These are phyloP conservation scores for Dionaea muscipula DNA, from an alignment of 179 eudicot genomes.

Conservation along the genomic window DNA sequence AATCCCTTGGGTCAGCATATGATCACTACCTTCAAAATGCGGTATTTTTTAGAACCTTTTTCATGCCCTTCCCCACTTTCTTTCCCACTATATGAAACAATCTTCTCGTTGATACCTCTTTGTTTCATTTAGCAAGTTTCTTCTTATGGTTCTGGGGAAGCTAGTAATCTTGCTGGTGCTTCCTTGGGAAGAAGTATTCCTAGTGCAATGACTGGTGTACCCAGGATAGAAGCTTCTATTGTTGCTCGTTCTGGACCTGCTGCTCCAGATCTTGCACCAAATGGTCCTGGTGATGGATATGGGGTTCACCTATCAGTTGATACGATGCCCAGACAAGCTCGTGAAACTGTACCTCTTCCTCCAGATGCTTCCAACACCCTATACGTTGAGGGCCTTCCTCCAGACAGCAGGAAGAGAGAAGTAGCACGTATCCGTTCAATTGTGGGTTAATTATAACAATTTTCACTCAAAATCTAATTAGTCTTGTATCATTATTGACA, in stretches of 20 bases:
- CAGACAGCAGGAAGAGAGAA: slow-evolving; percentile 60
- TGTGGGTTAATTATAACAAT: background rate
- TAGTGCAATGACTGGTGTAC: too few relatives aligned
- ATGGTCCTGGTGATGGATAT: slow-evolving; percentile 29
- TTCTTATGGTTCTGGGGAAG: too few relatives aligned
- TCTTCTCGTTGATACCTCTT: too few relatives aligned
- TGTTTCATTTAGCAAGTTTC: too few relatives aligned
- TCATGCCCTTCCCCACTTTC: too few relatives aligned
- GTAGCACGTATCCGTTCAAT: slow-evolving; percentile 81
- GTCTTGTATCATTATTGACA: slow-evolving; percentile 5
- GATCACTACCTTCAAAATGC: too few relatives aligned
- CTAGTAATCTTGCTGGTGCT: too few relatives aligned
- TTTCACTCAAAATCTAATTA: background rate
- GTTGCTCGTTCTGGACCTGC: slow-evolving; percentile 27
- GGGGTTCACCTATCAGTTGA: slow-evolving; percentile 30
- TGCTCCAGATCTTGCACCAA: slow-evolving; percentile 26
- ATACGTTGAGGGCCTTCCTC: slow-evolving; percentile 67
- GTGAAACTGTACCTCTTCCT: slow-evolving; percentile 51
- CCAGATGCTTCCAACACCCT: slow-evolving; percentile 55
- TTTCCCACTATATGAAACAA: too few relatives aligned
- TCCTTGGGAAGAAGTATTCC: too few relatives aligned
- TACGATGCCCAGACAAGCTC: slow-evolving; percentile 32
- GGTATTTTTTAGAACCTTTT: too few relatives aligned
- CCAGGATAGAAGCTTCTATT: too few relatives aligned
- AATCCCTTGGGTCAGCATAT: too few relatives aligned